phyloP scores from a whole-genome alignment of 2,329 filamentous ascomycete species.

The Incumbomyces delicatus region DNA sequence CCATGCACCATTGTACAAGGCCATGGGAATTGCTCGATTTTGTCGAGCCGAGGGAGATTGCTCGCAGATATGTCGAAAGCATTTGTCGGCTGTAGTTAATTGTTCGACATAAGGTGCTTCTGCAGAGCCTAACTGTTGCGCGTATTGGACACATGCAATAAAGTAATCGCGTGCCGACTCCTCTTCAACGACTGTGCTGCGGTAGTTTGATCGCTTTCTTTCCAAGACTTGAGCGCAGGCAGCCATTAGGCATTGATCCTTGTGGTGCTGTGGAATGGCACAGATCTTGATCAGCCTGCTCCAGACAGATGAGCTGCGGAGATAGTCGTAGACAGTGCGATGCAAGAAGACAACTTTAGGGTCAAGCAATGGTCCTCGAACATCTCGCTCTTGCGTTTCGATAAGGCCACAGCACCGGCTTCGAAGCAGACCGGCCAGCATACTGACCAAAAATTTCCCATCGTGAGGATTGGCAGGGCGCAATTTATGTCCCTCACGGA shows the following conservation, averaged over 20 bases:
- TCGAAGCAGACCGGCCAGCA: background rate
- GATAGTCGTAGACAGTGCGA: background rate
- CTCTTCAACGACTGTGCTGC: too few species aligned
- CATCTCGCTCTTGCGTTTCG: background rate
- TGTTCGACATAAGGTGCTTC: background rate
- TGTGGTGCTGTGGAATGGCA: background rate
- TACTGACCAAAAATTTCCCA: too few species aligned
- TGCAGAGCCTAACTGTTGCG: background rate
- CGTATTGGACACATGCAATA: background rate
- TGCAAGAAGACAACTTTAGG: background rate
- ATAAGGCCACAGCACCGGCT: background rate
- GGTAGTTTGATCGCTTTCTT: too few species aligned
- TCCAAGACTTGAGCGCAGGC: too few species aligned
- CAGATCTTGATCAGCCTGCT: background rate
- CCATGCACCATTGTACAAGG: too few species aligned
- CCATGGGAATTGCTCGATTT: too few species aligned
- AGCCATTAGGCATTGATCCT: background rate
- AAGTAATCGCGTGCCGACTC: background rate
- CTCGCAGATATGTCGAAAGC: too few species aligned
- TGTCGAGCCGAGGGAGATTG: too few species aligned
- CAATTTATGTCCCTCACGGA: background rate
- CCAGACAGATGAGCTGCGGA: background rate
- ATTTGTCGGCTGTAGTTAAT: too few species aligned
- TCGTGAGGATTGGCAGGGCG: too few species aligned
- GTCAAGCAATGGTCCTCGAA: background rate